Evolutionary conservation across 2,329 filamentous ascomycete genomes (phyloP).

Genomic region (Beauveria asiatica): DNA sequence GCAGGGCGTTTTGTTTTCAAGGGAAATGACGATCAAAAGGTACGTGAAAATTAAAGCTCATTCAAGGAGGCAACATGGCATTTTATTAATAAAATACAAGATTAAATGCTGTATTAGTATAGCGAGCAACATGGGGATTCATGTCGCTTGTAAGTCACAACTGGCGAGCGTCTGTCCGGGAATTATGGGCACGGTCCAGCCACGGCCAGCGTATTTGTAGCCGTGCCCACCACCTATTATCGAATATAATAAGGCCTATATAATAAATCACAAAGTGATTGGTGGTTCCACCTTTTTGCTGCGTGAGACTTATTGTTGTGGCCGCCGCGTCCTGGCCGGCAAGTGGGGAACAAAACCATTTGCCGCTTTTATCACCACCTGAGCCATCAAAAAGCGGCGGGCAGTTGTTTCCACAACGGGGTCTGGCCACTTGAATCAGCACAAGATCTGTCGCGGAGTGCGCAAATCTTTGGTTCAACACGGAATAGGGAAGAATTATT

Average conservation of each 20-base stretch:
- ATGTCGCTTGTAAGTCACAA: not conserved
- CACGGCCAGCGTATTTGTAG: not conserved
- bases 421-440: no score
- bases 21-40: not conserved
- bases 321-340: no score
- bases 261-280: no score
- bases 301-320: no score
- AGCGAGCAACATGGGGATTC: not conserved
- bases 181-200: not conserved
- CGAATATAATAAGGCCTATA: no score
- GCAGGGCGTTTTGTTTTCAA: not conserved
- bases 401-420: no score
- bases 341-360: no score
- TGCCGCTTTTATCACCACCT: no score
- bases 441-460: no score
- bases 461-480: not conserved
- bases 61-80: not conserved
- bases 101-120: not conserved
- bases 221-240: not conserved
- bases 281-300: no score
- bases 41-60: not conserved
- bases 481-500: not conserved
- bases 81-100: not conserved
- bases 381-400: no score
- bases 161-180: not conserved